These are phyloP conservation scores for Cyberlindnera xishuangbannaensis DNA, from an alignment of 805 yeast species.

Conservation along the genomic window DNA sequence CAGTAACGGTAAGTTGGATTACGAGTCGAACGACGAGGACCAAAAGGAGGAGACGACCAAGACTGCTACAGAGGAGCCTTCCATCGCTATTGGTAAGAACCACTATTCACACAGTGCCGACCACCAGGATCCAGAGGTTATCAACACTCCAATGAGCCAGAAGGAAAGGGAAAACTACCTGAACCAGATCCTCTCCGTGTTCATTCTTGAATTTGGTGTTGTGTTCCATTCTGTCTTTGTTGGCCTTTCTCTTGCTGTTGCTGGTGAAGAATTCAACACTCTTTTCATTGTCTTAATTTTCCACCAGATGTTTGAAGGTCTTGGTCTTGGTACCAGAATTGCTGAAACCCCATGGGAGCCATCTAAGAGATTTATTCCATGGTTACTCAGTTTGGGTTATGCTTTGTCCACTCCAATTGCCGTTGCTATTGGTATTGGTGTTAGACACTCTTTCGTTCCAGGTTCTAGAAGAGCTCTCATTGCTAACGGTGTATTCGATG, in stretches of 20 bases:
- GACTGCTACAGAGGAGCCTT: conserved; percentile 1
- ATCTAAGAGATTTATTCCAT: conserved; percentile 43
- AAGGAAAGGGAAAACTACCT: conserved; percentile 41
- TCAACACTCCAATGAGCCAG: conserved; percentile 32
- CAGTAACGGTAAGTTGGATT: conserved; percentile 31
- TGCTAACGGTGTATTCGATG: conserved; percentile 67
- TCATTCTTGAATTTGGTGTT: conserved; percentile 72
- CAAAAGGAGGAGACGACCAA: conserved; percentile 6
- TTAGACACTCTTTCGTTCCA: conserved; percentile 55
- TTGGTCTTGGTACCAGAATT: conserved; percentile 77
- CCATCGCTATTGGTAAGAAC: conserved; percentile 25
- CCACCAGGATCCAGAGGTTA: conserved; percentile 38
- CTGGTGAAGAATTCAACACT: conserved; percentile 71
- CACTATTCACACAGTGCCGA: conserved; percentile 40
- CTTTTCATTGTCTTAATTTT: conserved; percentile 63
- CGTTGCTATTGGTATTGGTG: conserved; percentile 74
- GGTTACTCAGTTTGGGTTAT: conserved; percentile 47
- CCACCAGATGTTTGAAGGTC: conserved; percentile 83
- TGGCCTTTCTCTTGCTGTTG: conserved; percentile 70
- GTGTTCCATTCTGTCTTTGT: conserved; percentile 79
- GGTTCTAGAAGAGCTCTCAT: conserved; percentile 53
- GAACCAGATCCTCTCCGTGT: conserved; percentile 49
- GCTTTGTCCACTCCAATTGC: conserved; percentile 66
- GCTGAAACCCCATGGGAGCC: conserved; percentile 41
- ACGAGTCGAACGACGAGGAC: conserved; percentile 14